These are phyloP conservation scores for Naganishia onofrii DNA, from an alignment of 768 basidiomycete genomes.

Conservation along the genomic window DNA sequence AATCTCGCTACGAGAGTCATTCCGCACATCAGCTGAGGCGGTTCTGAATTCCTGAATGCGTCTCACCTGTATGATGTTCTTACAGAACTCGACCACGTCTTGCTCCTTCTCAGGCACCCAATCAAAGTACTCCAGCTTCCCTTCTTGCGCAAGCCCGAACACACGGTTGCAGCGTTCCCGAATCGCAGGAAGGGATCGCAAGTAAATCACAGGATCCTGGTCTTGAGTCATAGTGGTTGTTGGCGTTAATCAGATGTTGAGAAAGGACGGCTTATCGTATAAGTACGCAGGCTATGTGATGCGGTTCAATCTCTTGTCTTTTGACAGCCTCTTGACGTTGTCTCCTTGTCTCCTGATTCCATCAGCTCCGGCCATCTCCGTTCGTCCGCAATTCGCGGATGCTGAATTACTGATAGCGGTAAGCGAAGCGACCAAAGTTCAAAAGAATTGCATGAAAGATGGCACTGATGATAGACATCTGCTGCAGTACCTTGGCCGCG, in stretches of 20 bases:
- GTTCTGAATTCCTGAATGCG: not conserved
- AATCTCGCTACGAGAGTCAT: not conserved
- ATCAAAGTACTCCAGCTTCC: slow-evolving; percentile 77
- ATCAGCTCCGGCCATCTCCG: too few species aligned
- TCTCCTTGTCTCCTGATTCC: too few species aligned
- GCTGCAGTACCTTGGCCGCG: too few species aligned
- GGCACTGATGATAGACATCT: too few species aligned
- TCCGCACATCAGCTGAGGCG: not conserved
- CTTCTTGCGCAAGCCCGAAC: slow-evolving; percentile 69
- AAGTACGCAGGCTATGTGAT: too few species aligned
- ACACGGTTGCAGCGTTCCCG: slow-evolving; percentile 78
- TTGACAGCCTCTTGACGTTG: too few species aligned
- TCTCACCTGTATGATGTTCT: slow-evolving; percentile 59
- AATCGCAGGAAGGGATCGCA: slow-evolving; percentile 84
- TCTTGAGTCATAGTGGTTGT: not conserved
- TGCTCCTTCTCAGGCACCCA: slow-evolving; percentile 74
- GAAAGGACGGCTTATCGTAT: too few species aligned
- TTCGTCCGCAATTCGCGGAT: too few species aligned
- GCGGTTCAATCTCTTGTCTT: too few species aligned
- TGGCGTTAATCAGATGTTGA: not conserved
- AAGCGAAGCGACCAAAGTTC: too few species aligned
- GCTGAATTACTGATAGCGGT: too few species aligned
- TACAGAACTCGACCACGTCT: slow-evolving; percentile 70
- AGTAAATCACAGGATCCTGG: slow-evolving; percentile 56
- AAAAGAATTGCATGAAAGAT: too few species aligned